Base-by-base conservation (phyloP, 257 asterid genomes). In the Primulina tabacum region DNA sequence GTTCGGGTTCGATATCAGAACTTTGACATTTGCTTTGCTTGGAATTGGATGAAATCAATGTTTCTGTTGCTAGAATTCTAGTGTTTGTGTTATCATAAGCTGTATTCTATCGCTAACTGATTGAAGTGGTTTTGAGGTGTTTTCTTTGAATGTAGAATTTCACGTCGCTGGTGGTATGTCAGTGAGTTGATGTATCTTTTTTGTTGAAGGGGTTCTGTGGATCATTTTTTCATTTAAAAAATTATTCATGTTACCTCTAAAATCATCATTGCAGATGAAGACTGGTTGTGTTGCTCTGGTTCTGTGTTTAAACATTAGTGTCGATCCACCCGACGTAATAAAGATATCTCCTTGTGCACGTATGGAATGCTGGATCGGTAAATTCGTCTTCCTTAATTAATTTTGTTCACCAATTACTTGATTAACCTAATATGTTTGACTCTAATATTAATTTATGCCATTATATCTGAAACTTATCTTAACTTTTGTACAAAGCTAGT, bases 321-420 rank as follows among this genome's bases (percentile, higher is more conserved):
- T 94, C 59, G 97, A 94, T 73, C 99, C 99, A 30, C 99, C 99
- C 73, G 97, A 94, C 85, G 97, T 94, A 24, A 91, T 94, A 79
- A 94, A 94, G 95, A 94, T 94, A 78, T 88, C 99, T 71, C 98
- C 99, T 76, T 91, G 99, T 88, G 98, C 99, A 55, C 89, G 99
- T 65, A 86, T 94, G 96, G 99, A 94, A 78, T 94, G 98, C 85
- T 94, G 98, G 99, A 90, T 91, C 60, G 99, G 99, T 94, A 90
- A 73, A 67, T 61, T 75, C 74, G 43, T 64, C 74, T 57, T 77
- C 70, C 65, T 30, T 61, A 71, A 74, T 57, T 68, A 73, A 37
- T 75, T 37, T 62, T 4, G 14, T 26, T 53, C 50, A 71, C 34
- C 53, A 14, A 18, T 50, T 17, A 4, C 57, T 50, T 17, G 8